A percentile compares a stretch with the other conserved stretches of the same genome.
These are phyloP conservation scores for Trichocladium antarcticum DNA, from an alignment of 495 filamentous ascomycete genomes.

Conservation along the genomic window DNA sequence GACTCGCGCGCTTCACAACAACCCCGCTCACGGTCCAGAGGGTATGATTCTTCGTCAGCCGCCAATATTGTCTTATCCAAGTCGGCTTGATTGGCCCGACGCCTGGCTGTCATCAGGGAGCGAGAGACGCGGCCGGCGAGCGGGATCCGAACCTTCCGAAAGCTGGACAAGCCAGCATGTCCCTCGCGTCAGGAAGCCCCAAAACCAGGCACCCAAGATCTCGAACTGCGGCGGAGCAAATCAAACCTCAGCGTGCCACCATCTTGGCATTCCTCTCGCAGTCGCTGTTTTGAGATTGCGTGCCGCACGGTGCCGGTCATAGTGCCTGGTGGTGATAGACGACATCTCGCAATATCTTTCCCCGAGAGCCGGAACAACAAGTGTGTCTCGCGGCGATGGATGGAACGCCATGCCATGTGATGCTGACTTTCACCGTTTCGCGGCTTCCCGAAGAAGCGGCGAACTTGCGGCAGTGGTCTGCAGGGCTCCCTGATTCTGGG, in stretches of 20 bases:
- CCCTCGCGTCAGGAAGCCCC: too few species aligned
- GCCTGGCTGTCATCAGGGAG: conserved; percentile 13
- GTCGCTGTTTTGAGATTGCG: too few species aligned
- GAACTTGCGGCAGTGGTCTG: not conserved
- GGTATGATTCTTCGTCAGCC: conserved; percentile 8
- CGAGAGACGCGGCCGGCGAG: conserved; percentile 6
- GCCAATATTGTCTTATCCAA: conserved; percentile 10
- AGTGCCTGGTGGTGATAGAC: not conserved
- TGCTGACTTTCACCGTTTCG: conserved; percentile 10
- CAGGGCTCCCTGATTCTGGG: conserved; percentile 14
- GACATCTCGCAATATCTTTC: not conserved
- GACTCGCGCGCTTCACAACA: not conserved
- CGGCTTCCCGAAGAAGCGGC: not conserved
- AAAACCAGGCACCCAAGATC: too few species aligned
- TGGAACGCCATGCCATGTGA: conserved; percentile 21
- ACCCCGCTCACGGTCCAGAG: not conserved
- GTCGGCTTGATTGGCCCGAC: conserved; percentile 21
- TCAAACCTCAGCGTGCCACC: not conserved
- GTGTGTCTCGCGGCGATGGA: not conserved
- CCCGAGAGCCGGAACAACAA: not conserved
- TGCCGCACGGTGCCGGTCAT: not conserved
- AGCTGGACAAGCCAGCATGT: not conserved
- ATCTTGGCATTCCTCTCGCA: not conserved
- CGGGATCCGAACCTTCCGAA: conserved; percentile 1
- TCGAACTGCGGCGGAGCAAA: conserved; percentile 2